Percentiles rank a stretch among this genome's conserved stretches.
phyloP scores from a whole-genome alignment of 768 basidiomycete genomes.

The Trametes maxima region DNA sequence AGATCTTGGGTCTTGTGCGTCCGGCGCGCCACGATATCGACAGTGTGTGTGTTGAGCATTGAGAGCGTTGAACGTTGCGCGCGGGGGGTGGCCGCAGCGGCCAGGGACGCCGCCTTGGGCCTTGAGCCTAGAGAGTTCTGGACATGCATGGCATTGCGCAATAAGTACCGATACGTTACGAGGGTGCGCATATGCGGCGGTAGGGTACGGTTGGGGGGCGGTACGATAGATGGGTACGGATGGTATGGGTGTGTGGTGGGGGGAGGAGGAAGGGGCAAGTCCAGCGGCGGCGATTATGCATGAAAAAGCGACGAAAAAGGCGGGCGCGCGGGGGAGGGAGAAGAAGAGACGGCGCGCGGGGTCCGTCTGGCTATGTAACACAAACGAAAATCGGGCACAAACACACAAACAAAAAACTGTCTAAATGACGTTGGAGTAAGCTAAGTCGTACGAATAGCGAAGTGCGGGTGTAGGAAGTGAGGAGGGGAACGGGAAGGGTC shows the following conservation, averaged over 20 bases:
- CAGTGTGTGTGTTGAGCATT: too few species aligned
- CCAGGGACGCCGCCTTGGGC: too few species aligned
- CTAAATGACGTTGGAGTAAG: slow-evolving; percentile 3
- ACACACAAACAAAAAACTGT: neutral
- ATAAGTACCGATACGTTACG: slow-evolving; percentile 1
- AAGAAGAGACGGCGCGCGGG: too few species aligned
- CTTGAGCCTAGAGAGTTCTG: too few species aligned
- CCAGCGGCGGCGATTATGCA: neutral
- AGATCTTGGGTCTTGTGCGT: too few species aligned
- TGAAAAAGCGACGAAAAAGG: too few species aligned
- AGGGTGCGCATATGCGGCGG: neutral
- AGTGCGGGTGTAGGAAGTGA: neutral
- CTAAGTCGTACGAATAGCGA: neutral
- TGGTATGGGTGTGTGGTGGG: neutral
- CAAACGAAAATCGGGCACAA: too few species aligned
- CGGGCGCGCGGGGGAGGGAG: too few species aligned
- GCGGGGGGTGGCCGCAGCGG: too few species aligned
- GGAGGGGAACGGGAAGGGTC: neutral
- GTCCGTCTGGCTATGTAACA: too few species aligned
- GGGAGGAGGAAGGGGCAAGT: neutral
- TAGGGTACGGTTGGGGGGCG: neutral
- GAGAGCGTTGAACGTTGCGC: too few species aligned
- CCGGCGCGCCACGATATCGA: too few species aligned
- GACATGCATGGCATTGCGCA: neutral
- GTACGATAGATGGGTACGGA: neutral